Base-by-base conservation (phyloP, 2,329 filamentous ascomycete species). In the Pestalotiopsis fici region DNA sequence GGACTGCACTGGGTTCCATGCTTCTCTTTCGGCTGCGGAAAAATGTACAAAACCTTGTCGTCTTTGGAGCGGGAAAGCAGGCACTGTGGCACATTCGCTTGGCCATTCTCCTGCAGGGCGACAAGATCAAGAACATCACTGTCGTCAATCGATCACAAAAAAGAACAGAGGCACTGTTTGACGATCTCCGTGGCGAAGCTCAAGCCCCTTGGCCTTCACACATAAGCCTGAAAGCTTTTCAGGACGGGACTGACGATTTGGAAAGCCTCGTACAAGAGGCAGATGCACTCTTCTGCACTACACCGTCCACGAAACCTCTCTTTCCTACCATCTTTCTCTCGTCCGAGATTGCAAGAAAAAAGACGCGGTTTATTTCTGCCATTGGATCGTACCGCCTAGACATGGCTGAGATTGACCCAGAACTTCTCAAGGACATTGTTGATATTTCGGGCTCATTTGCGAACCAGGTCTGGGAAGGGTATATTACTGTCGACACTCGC, bases 351-450 rank as follows among this genome's bases (percentile, higher is more conserved):
- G 57, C 27, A 15, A 6, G 28, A 28, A 31, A 12, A 1, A 60
- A 60, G 28, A 21, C 31, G 7, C 31, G 57, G 1, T 60, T 35
- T 9, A 60, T 60, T 4, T 31, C 57, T 13, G 57, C 57, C 28
- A 60, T 60, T 35, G 57, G 57, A 4, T 60, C 57, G 11, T 60
- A 60, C 6, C 27, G 31, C 12, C 28, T 60, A 21, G 28, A 60
- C 28, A 60, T 60, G 57, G n/a, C n/a, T 12, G 57, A 60, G 57
- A 60, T 60, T 13, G 57, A 60, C 28, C 57, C 57, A 21, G 28
- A n/a, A 31, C 28, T 35, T 13, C 57, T 60, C 27, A 27, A 21
- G n/a, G 28, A 27, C n/a, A 27, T 60, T 13, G 28, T 37, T 3
- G 28, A 31, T 37, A 2, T 12, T 9, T 37, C 27, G 28, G 57